phyloP scores from a whole-genome alignment of 2,329 filamentous ascomycete species.

The Aureobasidium pullulans region DNA sequence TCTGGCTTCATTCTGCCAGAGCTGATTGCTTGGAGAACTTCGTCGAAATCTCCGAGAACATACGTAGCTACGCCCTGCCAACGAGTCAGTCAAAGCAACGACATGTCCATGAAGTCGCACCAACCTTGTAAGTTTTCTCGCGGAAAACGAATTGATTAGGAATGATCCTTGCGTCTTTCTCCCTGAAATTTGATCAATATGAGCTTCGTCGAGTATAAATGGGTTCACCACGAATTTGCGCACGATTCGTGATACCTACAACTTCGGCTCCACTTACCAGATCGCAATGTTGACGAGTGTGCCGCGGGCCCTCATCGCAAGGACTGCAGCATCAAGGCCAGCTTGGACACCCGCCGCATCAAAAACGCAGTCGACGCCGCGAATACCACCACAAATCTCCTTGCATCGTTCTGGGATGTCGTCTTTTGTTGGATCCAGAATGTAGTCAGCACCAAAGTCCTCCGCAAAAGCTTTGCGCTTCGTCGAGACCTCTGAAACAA shows the following conservation, averaged over 20 bases:
- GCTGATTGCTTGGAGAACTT: conserved; percentile 40
- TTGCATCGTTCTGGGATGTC: conserved; percentile 40
- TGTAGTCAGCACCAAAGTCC: conserved; percentile 44
- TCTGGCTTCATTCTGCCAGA: conserved; percentile 37
- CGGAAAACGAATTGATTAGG: conserved; percentile 48
- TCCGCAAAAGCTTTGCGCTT: conserved; percentile 43
- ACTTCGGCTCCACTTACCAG: conserved; percentile 27
- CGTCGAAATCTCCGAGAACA: conserved; percentile 44
- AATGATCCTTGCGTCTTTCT: conserved; percentile 42
- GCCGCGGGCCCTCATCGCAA: conserved; percentile 42
- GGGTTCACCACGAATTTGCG: neutral
- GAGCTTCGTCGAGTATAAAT: neutral
- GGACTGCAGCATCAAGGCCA: conserved; percentile 42
- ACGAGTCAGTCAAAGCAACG: neutral
- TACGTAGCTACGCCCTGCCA: conserved; percentile 42
- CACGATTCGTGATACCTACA: too few relatives aligned
- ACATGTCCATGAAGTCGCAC: neutral
- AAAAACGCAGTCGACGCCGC: conserved; percentile 44
- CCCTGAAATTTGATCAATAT: conserved; percentile 17
- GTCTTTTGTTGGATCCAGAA: conserved; percentile 44
- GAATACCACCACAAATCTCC: conserved; percentile 35
- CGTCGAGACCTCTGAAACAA: conserved; percentile 45
- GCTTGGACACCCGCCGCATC: conserved; percentile 48
- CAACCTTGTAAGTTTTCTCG: conserved; percentile 43
- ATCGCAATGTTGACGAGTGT: conserved; percentile 50